These are phyloP conservation scores for Ogataea saltuana DNA, from an alignment of 805 yeast species.

Conservation along the genomic window DNA sequence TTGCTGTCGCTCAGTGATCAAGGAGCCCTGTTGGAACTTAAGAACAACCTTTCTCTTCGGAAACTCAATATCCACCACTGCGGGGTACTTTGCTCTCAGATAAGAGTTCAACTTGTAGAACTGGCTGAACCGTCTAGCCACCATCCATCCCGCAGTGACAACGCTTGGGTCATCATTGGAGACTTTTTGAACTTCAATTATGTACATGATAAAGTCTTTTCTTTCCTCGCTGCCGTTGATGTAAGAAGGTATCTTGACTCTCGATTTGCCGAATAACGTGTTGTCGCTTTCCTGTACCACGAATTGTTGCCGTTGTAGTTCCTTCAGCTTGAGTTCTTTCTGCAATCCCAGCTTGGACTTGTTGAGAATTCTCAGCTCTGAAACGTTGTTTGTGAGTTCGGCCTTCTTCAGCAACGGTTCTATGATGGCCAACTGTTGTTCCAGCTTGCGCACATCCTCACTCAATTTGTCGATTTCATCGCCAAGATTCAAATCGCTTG, in stretches of 20 bases:
- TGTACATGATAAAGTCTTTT: slow-evolving; percentile 65
- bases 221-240: slow-evolving; percentile 59
- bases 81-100: slow-evolving; percentile 52
- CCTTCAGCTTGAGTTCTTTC: slow-evolving; percentile 72
- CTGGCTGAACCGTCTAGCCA: slow-evolving; percentile 87
- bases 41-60: slow-evolving; percentile 69
- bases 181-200: slow-evolving; percentile 70
- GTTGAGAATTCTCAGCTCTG: slow-evolving; percentile 64
- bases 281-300: slow-evolving; percentile 82
- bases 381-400: slow-evolving; percentile 73
- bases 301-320: slow-evolving; percentile 74
- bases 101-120: slow-evolving; percentile 72
- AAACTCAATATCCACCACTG: slow-evolving; percentile 49
- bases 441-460: slow-evolving; percentile 56
- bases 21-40: slow-evolving; percentile 63
- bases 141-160: slow-evolving; percentile 78
- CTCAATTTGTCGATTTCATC: slow-evolving; percentile 66
- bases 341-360: slow-evolving; percentile 68
- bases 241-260: slow-evolving; percentile 52
- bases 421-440: slow-evolving; percentile 63
- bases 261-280: slow-evolving; percentile 67
- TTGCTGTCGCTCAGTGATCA: slow-evolving; percentile 62
- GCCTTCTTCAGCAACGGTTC: slow-evolving; percentile 76
- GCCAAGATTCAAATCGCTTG: slow-evolving; percentile 64
- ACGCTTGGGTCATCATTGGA: slow-evolving; percentile 32